These are phyloP conservation scores for Bremia lactucae DNA, from an alignment of 352 stramenopile species.

Conservation along the genomic window DNA sequence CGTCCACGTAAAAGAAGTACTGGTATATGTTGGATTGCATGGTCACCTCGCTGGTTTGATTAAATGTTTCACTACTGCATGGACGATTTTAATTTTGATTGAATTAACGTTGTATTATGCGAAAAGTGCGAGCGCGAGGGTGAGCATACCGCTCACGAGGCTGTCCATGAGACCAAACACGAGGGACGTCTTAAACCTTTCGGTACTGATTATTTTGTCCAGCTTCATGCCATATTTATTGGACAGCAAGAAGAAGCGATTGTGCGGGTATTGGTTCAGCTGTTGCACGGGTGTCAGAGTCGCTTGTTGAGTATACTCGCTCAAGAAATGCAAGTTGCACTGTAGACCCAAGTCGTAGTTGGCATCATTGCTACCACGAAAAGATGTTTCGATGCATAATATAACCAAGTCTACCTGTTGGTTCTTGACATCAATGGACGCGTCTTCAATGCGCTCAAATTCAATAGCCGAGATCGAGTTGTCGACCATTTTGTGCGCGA, in stretches of 20 bases:
- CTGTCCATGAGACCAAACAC: too few relatives aligned
- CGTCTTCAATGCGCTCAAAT: constrained; percentile 22
- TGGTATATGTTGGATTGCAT: constrained; percentile 42
- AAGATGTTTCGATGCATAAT: constrained; percentile 93
- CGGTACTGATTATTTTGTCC: constrained; percentile 19
- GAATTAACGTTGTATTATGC: constrained; percentile 49
- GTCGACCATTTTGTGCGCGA: constrained; percentile 21
- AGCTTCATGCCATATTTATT: constrained; percentile 36
- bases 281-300: constrained; percentile 18
- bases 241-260: constrained; percentile 86
- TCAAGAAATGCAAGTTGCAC: constrained; percentile 55
- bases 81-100: constrained; percentile 73
- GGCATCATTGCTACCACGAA: constrained; percentile 92
- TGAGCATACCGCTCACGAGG: too few relatives aligned
- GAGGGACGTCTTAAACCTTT: constrained; percentile 62
- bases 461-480: constrained; percentile 24
- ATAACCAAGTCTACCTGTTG: constrained; percentile 90
- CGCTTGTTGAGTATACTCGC: constrained; percentile 42
- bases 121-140: constrained; percentile 54
- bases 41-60: constrained; percentile 25
- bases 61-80: constrained; percentile 32
- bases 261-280: constrained; percentile 65
- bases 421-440: constrained; percentile 45
- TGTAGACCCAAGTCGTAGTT: constrained; percentile 90
- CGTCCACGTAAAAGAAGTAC: constrained; percentile 71